Evolutionary conservation across 331 rosid species (phyloP).

Genomic region (Dryas integrifolia): DNA sequence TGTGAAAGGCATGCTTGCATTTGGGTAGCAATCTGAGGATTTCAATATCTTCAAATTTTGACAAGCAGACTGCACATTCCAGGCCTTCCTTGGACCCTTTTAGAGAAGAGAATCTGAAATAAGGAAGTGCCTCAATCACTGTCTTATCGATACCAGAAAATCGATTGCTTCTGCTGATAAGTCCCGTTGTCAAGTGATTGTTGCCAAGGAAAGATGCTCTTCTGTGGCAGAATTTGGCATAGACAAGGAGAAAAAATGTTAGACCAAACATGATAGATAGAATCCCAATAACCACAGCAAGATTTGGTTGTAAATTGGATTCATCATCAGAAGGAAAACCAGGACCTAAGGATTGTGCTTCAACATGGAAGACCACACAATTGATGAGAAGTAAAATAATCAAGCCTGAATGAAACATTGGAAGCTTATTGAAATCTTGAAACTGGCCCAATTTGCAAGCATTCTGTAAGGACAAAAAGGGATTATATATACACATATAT

Average conservation of each 20-base stretch:
- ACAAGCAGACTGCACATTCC: constrained; percentile 82
- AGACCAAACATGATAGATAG: constrained; percentile 55
- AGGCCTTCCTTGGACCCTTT: constrained; percentile 80
- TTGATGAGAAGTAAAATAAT: constrained; percentile 30
- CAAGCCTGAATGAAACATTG: constrained; percentile 35
- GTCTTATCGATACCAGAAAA: constrained; percentile 79
- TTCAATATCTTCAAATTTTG: constrained; percentile 83
- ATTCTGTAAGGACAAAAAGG: constrained; percentile 23
- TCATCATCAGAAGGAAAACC: not conserved
- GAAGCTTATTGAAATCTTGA: constrained; percentile 4
- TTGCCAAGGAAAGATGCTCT: constrained; percentile 22
- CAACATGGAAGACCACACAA: constrained; percentile 34
- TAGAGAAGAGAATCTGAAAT: constrained; percentile 77
- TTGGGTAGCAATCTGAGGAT: constrained; percentile 75
- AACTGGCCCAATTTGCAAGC: constrained; percentile 27
- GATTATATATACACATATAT: not conserved
- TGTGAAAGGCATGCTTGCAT: constrained; percentile 88
- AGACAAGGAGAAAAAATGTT: constrained; percentile 62
- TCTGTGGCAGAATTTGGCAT: constrained; percentile 63
- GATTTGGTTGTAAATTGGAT: constrained; percentile 53
- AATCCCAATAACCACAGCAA: constrained; percentile 66
- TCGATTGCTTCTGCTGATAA: constrained; percentile 52
- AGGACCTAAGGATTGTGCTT: constrained; percentile 37
- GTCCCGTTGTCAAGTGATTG: constrained; percentile 16
- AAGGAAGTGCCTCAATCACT: constrained; percentile 80